Percentiles rank a stretch among this genome's conserved stretches.
Evolutionary conservation across 495 filamentous ascomycete genomes (phyloP).

Genomic region (Sabuloglossum arenarium): DNA sequence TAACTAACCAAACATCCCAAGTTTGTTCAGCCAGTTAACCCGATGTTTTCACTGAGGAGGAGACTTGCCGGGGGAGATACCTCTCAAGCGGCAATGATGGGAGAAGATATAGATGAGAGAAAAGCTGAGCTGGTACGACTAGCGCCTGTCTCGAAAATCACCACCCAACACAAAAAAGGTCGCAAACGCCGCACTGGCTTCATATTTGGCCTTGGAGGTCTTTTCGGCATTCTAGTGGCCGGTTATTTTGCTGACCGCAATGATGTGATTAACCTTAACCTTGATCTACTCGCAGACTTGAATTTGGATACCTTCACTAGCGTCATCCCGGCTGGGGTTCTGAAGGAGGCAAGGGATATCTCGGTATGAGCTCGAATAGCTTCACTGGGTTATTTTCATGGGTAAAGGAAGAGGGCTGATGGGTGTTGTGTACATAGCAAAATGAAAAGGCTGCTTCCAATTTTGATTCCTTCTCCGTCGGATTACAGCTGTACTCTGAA

Average conservation of each 20-base stretch:
- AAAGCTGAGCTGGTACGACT: conserved; percentile 21
- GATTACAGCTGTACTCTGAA: conserved; percentile 60
- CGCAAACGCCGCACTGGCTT: conserved; percentile 52
- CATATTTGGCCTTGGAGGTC: conserved; percentile 62
- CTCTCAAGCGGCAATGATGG: too few relatives aligned
- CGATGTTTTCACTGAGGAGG: background rate
- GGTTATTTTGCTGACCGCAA: conserved; percentile 69
- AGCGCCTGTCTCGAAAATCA: conserved; percentile 15
- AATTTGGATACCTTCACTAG: conserved; percentile 69
- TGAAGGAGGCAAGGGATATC: conserved; percentile 66
- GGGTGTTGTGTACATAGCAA: conserved; percentile 25
- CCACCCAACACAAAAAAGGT: conserved; percentile 16
- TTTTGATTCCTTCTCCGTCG: conserved; percentile 85
- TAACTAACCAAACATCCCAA: too few relatives aligned
- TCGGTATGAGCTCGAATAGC: conserved; percentile 29
- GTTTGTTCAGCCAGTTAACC: background rate
- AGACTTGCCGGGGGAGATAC: background rate
- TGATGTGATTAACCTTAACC: conserved; percentile 55
- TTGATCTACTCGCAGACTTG: conserved; percentile 52
- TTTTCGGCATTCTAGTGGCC: conserved; percentile 65
- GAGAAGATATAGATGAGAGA: too few relatives aligned
- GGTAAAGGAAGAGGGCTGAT: background rate
- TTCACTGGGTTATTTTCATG: background rate
- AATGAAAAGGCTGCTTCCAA: conserved; percentile 70
- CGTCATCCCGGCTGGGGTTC: conserved; percentile 59